A percentile compares a stretch with the other conserved stretches of the same genome.
These are phyloP conservation scores for Evansstolkia leycettana DNA, from an alignment of 495 filamentous ascomycete genomes.

Conservation along the genomic window DNA sequence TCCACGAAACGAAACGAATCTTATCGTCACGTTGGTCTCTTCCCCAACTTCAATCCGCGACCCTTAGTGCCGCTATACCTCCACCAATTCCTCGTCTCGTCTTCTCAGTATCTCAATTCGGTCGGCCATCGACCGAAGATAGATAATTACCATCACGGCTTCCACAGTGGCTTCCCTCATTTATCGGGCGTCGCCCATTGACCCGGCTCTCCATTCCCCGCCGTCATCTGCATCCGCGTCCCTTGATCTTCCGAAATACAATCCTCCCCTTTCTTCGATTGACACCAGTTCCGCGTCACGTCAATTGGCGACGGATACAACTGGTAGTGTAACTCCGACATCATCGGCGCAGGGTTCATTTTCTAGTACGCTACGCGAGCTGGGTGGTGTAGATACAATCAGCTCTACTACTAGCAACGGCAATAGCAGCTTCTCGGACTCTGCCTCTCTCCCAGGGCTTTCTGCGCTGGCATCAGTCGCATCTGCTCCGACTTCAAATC, in stretches of 20 bases:
- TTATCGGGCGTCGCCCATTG: constrained; percentile 47
- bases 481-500: constrained; percentile 48
- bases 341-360: constrained; percentile 24
- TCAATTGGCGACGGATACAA: constrained; percentile 11
- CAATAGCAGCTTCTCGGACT: constrained; percentile 15
- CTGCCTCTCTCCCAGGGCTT: constrained; percentile 39
- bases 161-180: constrained; percentile 39
- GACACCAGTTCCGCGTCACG: constrained; percentile 11
- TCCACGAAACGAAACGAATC: too few species aligned
- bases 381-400: constrained; percentile 13
- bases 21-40: too few species aligned
- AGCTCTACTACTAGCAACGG: constrained; percentile 9
- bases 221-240: constrained; percentile 29
- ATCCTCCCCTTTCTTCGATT: constrained; percentile 9
- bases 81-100: not conserved
- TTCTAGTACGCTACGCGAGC: constrained; percentile 23
- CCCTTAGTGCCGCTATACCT: not conserved
- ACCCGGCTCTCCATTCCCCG: constrained; percentile 35
- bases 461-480: constrained; percentile 52
- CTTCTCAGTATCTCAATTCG: constrained; percentile 19
- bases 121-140: constrained; percentile 26
- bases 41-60: not conserved
- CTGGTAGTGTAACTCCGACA: constrained; percentile 20
- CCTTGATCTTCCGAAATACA: constrained; percentile 25
- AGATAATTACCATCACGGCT: constrained; percentile 20